These are phyloP conservation scores for Lathyrus oleraceus DNA, from an alignment of 306 rosid genomes.

Conservation along the genomic window DNA sequence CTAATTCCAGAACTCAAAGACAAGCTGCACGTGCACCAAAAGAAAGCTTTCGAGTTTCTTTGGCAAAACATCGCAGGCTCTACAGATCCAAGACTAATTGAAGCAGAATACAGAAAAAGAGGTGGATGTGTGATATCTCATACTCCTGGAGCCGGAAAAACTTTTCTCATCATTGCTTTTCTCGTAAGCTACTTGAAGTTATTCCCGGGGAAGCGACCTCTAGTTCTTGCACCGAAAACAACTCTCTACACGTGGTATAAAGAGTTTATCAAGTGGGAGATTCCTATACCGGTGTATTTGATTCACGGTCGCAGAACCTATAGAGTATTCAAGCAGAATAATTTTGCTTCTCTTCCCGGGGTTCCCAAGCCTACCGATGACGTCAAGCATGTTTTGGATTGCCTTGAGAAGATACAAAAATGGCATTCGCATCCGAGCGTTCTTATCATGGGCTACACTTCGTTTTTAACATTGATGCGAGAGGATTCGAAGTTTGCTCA, in stretches of 20 bases:
- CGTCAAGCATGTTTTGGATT: conserved; percentile 87
- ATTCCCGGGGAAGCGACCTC: conserved; percentile 84
- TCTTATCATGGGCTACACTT: conserved; percentile 94
- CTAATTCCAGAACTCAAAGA: conserved; percentile 44
- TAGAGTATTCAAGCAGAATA: conserved; percentile 59
- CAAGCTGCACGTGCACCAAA: conserved; percentile 71
- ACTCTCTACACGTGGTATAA: conserved; percentile 97
- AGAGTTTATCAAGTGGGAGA: conserved; percentile 95
- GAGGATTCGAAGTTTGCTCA: conserved; percentile 77
- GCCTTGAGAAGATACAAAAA: conserved; percentile 85
- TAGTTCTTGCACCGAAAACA: conserved; percentile 95
- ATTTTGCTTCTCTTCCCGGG: conserved; percentile 53
- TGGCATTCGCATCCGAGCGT: conserved; percentile 95
- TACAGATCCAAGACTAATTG: conserved; percentile 57
- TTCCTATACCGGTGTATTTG: conserved; percentile 85
- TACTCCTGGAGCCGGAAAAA: conserved; percentile 95
- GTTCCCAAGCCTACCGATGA: conserved; percentile 78
- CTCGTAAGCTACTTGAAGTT: conserved; percentile 85
- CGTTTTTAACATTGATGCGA: conserved; percentile 77
- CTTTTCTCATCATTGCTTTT: conserved; percentile 89
- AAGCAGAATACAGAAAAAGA: conserved; percentile 47
- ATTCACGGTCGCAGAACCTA: conserved; percentile 89
- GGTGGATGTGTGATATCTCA: conserved; percentile 98
- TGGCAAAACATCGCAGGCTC: conserved; percentile 88
- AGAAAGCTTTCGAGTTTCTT: conserved; percentile 85